Base-by-base conservation (phyloP, 2,329 filamentous ascomycete genomes). In the Penicillium sp. region DNA sequence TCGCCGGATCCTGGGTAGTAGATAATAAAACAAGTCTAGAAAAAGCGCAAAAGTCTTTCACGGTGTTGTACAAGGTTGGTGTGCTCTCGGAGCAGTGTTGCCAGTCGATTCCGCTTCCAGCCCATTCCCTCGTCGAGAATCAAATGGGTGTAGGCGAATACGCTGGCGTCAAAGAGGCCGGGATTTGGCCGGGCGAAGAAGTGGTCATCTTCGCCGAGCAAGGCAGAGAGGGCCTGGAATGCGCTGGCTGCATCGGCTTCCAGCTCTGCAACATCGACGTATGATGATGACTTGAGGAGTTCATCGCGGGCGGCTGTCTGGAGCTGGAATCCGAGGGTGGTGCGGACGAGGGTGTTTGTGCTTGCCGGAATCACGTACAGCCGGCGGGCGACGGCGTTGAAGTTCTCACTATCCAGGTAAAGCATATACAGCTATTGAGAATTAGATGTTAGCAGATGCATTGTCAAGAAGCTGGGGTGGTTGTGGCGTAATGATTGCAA, bases 141-240 rank as follows among this genome's bases (percentile, higher is more conserved):
- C 50, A 96, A 78, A 73, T 96, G 86, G 0, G 90, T 93, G 74
- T 97, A 99, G 3, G 91, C 87, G 76, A 97, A 98, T 2, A 98
- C 85, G 53, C 86, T 86, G 7, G 93, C 93, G 75, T 99, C 95
- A 65, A 98, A 93, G 24, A 93, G 70, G 0, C 87, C 86, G 0
- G 93, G 91, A 16, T 74, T 70, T 29, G 73, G 50, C 56, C 72
- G 70, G 5, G 78, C 81, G 67, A 88, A 89, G 71, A 89, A 90
- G 79, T 86, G 88, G 19, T 76, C 67, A 37, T 85, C 73, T 1
- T 82, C 73, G 1, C 81, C 85, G 10, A 91, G 76, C 9, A 89
- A 67, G 21, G 74, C 78, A 2, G 85, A 84, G 9, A 91, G 74
- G 2, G 88, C 85, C 39, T 80, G 77, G 57, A 90, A 85, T 1